Evolutionary conservation across 345 rosid species (phyloP).

Genomic region (Sisymbrium irio): DNA sequence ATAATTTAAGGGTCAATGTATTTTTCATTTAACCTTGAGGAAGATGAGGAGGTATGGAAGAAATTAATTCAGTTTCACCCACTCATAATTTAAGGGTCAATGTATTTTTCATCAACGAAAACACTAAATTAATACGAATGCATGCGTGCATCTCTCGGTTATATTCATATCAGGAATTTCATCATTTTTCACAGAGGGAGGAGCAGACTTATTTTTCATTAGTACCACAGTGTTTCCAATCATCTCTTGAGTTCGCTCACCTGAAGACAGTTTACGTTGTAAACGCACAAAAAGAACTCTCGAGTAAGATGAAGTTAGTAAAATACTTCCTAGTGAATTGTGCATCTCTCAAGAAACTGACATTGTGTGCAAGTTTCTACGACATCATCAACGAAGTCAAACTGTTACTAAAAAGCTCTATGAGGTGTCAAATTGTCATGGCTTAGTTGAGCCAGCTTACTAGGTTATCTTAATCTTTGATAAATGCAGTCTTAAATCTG

Average conservation of each 20-base stretch:
- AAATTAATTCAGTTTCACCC: too few relatives aligned
- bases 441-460: conserved; percentile 2
- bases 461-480: too few relatives aligned
- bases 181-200: background rate
- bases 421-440: conserved; percentile 18
- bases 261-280: background rate
- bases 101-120: too few relatives aligned
- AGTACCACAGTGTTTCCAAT: conserved; percentile 21
- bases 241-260: conserved; percentile 27
- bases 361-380: background rate
- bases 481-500: too few relatives aligned
- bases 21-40: too few relatives aligned
- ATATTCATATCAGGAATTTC: conserved; percentile 4
- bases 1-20: too few relatives aligned
- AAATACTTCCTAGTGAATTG: conserved; percentile 19
- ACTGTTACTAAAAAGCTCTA: conserved; percentile 7
- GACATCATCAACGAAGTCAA: conserved; percentile 17
- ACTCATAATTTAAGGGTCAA: too few relatives aligned
- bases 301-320: conserved; percentile 18
- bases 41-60: too few relatives aligned
- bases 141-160: background rate
- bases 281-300: background rate
- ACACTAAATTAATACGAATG: too few relatives aligned
- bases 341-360: conserved; percentile 16
- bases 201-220: background rate